These are phyloP conservation scores for Quercus glauca DNA, from an alignment of 306 rosid species.

Conservation along the genomic window DNA sequence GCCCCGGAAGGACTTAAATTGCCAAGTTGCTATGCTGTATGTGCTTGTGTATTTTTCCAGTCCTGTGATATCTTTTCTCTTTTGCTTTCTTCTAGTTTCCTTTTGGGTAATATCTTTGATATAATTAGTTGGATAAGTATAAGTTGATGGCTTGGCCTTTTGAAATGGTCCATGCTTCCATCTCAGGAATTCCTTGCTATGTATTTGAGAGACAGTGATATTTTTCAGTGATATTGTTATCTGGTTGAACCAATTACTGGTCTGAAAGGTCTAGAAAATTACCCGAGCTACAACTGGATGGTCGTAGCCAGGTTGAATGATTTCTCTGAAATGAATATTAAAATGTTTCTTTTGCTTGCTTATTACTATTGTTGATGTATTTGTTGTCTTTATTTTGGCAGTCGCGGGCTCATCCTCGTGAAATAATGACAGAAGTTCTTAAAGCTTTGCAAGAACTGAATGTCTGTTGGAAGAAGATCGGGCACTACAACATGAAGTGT, in stretches of 20 bases:
- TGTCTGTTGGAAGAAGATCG: constrained; percentile 95
- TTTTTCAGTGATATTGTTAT: constrained; percentile 14
- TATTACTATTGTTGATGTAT: constrained; percentile 27
- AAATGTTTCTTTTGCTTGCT: background rate
- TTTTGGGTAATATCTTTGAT: background rate
- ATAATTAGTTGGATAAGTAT: background rate
- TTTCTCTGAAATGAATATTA: background rate
- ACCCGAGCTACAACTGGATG: background rate
- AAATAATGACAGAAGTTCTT: constrained; percentile 93
- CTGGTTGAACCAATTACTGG: constrained; percentile 14
- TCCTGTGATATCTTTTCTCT: background rate
- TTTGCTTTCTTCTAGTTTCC: background rate
- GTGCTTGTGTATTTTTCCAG: background rate
- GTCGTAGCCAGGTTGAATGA: background rate
- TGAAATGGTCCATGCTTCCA: constrained; percentile 11
- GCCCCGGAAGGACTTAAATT: background rate
- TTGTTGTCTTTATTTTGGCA: constrained; percentile 30
- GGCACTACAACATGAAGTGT: constrained; percentile 96
- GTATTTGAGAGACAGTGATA: constrained; percentile 14
- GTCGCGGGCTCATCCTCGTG: constrained; percentile 94
- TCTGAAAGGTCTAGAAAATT: background rate
- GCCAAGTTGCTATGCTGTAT: background rate
- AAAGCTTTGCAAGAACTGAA: constrained; percentile 82
- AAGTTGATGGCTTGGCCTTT: constrained; percentile 13
- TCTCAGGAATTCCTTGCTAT: constrained; percentile 8